Evolutionary conservation across 345 rosid genomes (phyloP), one percentile per base, ranked within the genome.

Genomic region (Populus nigra): DNA sequence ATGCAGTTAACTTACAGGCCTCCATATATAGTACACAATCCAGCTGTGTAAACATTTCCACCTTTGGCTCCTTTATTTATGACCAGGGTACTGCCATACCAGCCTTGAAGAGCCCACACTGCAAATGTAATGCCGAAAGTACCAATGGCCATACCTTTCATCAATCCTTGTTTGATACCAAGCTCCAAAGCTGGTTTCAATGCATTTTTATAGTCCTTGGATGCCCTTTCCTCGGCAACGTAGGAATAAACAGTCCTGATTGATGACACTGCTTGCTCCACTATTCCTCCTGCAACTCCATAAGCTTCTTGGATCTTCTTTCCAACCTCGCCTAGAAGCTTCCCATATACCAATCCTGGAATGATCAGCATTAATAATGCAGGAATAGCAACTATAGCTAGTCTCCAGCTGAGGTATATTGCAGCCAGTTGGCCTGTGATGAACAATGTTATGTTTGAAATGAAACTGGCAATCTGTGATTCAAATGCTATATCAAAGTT

Each of bases 111-210:
- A 59, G 88, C 86, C 94, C 92, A 89, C 29, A 77, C 73, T 17
- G 82, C 86, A 69, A 76, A 90, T 39, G 84, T 75, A 49, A 89
- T 84, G 69, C 90, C 90, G 85, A 84, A 85, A 77, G 89, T 90
- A 36, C 91, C 92, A 4, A 90, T 81, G 74, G 84, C 33, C 76
- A 89, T 69, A 47, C 94, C 94, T 78, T 90, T 90, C 17, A 80
- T 67, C 15, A 89, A 73, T 23, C 94, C 92, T 82, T 86, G 86
- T 73, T 82, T 86, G 35, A 86, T 74, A 0, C 91, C 87, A 13
- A 88, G 83, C 75, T 83, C 81, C 84, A 80, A 78, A 43, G 82
- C 83, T n/a, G 72, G 83, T 23, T 84, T 43, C 53, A 88, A 87
- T 10, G 86, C 88, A 8, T 39, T 55, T 62, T 86, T 72, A 63